These are phyloP conservation scores for Rhododendron ferrugineum DNA, from an alignment of 148 eudicot genomes.

Conservation along the genomic window DNA sequence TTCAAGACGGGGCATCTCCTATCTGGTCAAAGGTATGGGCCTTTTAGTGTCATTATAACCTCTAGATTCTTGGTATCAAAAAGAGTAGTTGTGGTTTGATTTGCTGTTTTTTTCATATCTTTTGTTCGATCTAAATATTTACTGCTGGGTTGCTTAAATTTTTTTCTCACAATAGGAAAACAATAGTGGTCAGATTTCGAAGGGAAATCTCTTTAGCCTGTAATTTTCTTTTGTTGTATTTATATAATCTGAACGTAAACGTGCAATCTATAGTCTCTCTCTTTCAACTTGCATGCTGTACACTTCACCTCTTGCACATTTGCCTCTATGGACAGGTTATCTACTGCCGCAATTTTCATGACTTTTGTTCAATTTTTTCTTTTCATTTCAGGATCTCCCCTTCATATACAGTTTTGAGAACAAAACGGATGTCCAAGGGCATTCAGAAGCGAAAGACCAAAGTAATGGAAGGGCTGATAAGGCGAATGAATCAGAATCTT, in stretches of 20 bases:
- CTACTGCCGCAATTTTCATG: neutral
- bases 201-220: neutral
- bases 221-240: neutral
- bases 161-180: neutral
- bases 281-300: neutral
- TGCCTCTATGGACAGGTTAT: neutral
- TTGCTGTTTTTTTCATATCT: neutral
- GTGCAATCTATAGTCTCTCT: neutral
- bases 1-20: slow-evolving; percentile 6
- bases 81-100: neutral
- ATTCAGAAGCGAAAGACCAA: neutral
- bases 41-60: neutral
- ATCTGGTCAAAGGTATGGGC: slow-evolving; percentile 11
- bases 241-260: neutral
- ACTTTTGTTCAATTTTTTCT: neutral
- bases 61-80: neutral
- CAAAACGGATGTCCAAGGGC: neutral
- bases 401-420: neutral
- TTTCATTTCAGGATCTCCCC: slow-evolving; percentile 16
- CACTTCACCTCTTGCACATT: neutral
- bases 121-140: neutral
- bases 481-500: slow-evolving; percentile 11
- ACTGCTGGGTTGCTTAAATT: neutral
- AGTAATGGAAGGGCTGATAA: neutral
- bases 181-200: neutral